Base-by-base conservation (phyloP, 129 eudicot genomes). In the Rutidosis leptorrhynchoides region DNA sequence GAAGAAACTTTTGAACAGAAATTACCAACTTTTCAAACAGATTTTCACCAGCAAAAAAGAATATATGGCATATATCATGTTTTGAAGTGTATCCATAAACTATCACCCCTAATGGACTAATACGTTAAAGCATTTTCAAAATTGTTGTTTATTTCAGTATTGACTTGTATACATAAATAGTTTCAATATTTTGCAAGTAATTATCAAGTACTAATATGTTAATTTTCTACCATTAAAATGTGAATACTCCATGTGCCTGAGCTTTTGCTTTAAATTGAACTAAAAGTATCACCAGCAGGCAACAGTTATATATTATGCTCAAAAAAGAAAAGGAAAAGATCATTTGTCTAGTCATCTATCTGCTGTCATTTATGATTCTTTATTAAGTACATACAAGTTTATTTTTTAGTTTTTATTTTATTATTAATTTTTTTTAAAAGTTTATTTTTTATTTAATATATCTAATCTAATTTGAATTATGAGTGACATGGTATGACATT, bases 31-130 rank as follows among this genome's bases (percentile, higher is more conserved):
- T 63, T 79, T 79, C 65, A 57, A 77, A 67, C 30, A 64, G 65
- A 83, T 45, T 70, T 83, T 83, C 80, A 78, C 89, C 89, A 81
- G 85, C 71, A 66, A 77, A 83, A 79, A 62, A 68, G 62, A 80
- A 28, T 12, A 40, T 40, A 40, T 27, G 73, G 73, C 29, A 46
- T 28, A 29, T 24, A 71, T 49, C 15, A 37, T 2, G 43, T 37
- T 37, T 37, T 0, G 10, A 2, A 10, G 3, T 3, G 15, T 9
- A 15, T 37, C 43, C 43, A 37, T 10, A 37, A 37, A 37, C 15
- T 10, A 37, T 37, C 43, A 37, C 15, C 15, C 46, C 5, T 11
- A 40, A 12, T n/a, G n/a, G n/a, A n/a, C n/a, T n/a, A n/a, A n/a
- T n/a, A n/a, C n/a, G n/a, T n/a, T n/a, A n/a, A n/a, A 40, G 46